Evolutionary conservation across 306 rosid genomes (phyloP).

Genomic region (Ormosia semicastrata): DNA sequence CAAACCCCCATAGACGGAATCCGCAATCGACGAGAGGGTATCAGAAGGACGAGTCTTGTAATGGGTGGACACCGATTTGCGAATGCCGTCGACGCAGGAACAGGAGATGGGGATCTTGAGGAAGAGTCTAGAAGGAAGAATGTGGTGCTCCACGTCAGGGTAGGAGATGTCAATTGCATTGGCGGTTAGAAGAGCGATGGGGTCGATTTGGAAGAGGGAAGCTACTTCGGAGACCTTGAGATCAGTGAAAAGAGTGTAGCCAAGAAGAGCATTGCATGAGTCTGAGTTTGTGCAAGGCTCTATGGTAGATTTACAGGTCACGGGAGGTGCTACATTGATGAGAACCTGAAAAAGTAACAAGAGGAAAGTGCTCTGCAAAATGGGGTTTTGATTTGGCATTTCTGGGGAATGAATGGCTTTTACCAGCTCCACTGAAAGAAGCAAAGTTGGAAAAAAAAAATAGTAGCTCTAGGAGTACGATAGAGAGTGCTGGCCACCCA

Average conservation of each 20-base stretch:
- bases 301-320: slow-evolving; percentile 76
- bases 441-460: no score
- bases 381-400: slow-evolving; percentile 42
- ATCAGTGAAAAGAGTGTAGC: slow-evolving; percentile 92
- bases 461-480: no score
- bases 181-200: slow-evolving; percentile 76
- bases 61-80: slow-evolving; percentile 73
- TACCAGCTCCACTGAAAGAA: no score
- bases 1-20: slow-evolving; percentile 69
- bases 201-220: slow-evolving; percentile 89
- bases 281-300: slow-evolving; percentile 96
- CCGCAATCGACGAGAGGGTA: slow-evolving; percentile 73
- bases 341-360: slow-evolving; percentile 24
- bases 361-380: background rate
- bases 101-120: slow-evolving; percentile 80
- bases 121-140: slow-evolving; percentile 80
- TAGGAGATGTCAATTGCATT: slow-evolving; percentile 89
- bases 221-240: slow-evolving; percentile 93
- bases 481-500: background rate
- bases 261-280: slow-evolving; percentile 78
- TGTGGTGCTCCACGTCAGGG: slow-evolving; percentile 95
- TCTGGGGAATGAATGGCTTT: background rate
- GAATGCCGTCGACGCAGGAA: slow-evolving; percentile 90
- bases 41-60: slow-evolving; percentile 89
- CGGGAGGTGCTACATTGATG: slow-evolving; percentile 28